Percentiles rank a stretch among this genome's conserved stretches.
Evolutionary conservation across 306 rosid genomes (phyloP).

Genomic region (Begonia peltatifolia): DNA sequence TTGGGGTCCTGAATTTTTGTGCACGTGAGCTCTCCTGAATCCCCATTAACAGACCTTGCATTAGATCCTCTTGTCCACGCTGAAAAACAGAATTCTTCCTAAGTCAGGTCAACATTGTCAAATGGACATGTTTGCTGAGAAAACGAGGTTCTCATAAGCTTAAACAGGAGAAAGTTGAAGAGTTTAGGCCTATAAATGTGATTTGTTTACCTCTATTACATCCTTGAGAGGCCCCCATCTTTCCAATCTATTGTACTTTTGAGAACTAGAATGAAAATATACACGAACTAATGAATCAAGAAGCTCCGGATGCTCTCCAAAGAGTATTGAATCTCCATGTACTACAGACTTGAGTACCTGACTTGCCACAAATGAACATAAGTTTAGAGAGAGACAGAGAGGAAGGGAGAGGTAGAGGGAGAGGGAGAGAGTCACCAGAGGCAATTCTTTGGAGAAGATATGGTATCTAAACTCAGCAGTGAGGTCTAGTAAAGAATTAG

Average conservation of each 20-base stretch:
- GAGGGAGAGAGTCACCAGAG: conserved; percentile 36
- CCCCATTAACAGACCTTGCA: conserved; percentile 29
- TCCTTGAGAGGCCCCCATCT: conserved; percentile 87
- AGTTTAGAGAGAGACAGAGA: background rate
- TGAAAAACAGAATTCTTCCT: conserved; percentile 5
- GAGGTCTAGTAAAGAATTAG: conserved; percentile 50
- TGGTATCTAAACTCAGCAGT: conserved; percentile 89
- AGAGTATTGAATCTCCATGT: conserved; percentile 62
- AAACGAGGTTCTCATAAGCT: too few relatives aligned
- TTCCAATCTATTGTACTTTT: conserved; percentile 63
- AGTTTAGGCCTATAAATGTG: too few relatives aligned
- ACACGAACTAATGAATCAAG: conserved; percentile 60
- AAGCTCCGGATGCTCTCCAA: conserved; percentile 63
- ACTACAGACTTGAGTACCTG: conserved; percentile 78
- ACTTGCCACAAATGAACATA: conserved; percentile 2
- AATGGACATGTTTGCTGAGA: too few relatives aligned
- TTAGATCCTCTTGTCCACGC: conserved; percentile 43
- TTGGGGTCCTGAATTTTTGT: conserved; percentile 40
- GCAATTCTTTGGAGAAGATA: conserved; percentile 92
- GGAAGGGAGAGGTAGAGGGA: background rate
- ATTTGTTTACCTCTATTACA: conserved; percentile 49
- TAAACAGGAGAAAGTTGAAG: too few relatives aligned
- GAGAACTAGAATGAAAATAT: conserved; percentile 78
- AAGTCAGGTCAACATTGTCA: too few relatives aligned
- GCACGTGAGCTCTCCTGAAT: conserved; percentile 18